Base-by-base conservation (phyloP, 306 rosid species). In the Echinosophora koreensis region DNA sequence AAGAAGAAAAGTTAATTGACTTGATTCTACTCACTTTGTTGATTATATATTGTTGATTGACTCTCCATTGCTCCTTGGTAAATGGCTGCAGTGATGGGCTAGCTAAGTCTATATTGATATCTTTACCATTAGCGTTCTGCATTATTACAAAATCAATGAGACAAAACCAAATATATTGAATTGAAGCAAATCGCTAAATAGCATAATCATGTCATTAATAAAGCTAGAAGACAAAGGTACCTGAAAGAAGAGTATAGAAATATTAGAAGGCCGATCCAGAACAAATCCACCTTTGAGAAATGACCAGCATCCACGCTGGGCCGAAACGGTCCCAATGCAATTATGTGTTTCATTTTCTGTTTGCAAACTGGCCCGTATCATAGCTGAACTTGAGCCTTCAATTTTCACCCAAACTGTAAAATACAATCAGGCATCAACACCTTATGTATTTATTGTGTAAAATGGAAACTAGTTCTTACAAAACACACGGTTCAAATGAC, bases 201-300 rank as follows among this genome's bases (percentile, higher is more conserved):
- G 18, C 22, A 22, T 22, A 22, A 22, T 17, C 18, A 18, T 27
- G 34, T 42, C 2, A 28, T 10, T 1, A 52, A 4, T 13, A 38
- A 65, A 32, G 5, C 16, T 14, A 8, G 13, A 37, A 54, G 14
- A 5, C 8, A 34, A 66, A 13, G 30, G 0, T 13, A 93, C 98
- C 90, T 87, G 84, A 82, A 95, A 91, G 80, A 55, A 86, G 65
- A 95, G 80, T 1, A 66, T 16, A 16, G 97, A 88, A 12, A 76
- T 71, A 61, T 64, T 80, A 2, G 97, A 88, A 14, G 88, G 78
- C 0, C 73, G 80, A 14, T 69, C 27, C 1, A 88, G 78, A 56
- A 88, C 77, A 84, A 92, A 95, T 16, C 98, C 98, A 44, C 98
- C 98, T 79, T 95, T 95, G 27, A 95, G 97, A 69, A 95, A 92